phyloP scores from a whole-genome alignment of 2,329 filamentous ascomycete species.

The Aureobasidium subglaciale region DNA sequence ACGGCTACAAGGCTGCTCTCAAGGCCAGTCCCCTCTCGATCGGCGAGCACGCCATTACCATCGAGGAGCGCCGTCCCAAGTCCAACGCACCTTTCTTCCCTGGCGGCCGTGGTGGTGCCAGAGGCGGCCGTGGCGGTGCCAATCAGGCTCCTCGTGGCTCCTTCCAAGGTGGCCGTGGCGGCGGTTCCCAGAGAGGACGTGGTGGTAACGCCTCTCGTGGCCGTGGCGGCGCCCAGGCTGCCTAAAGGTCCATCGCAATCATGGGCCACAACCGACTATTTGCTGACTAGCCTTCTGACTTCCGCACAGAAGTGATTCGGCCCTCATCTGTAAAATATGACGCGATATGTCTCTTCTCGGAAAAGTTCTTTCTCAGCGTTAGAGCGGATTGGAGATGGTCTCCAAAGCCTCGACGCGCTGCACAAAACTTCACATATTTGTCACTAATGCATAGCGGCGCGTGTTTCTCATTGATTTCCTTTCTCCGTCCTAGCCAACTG shows the following conservation, averaged over 20 bases:
- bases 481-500: not conserved
- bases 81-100: conserved; percentile 30
- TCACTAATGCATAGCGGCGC: conserved; percentile 16
- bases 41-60: conserved; percentile 71
- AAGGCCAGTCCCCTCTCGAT: conserved; percentile 80
- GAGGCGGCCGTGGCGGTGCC: conserved; percentile 37
- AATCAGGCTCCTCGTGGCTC: conserved; percentile 50
- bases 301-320: not conserved
- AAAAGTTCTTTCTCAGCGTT: conserved; percentile 16
- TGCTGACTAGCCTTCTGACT: not conserved
- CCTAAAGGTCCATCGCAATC: conserved; percentile 14
- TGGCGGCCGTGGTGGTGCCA: conserved; percentile 31
- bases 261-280: not conserved
- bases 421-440: conserved; percentile 11
- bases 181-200: conserved; percentile 38
- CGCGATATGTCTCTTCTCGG: conserved; percentile 12
- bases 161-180: conserved; percentile 63
- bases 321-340: conserved; percentile 13
- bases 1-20: conserved; percentile 76
- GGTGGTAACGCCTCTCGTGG: conserved; percentile 29
- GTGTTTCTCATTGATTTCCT: conserved; percentile 13
- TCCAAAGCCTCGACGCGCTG: not conserved
- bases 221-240: conserved; percentile 21
- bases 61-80: conserved; percentile 76
- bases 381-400: conserved; percentile 13